These are phyloP conservation scores for Aspergillus terreus DNA, from an alignment of 2,329 filamentous ascomycete genomes.

Conservation along the genomic window DNA sequence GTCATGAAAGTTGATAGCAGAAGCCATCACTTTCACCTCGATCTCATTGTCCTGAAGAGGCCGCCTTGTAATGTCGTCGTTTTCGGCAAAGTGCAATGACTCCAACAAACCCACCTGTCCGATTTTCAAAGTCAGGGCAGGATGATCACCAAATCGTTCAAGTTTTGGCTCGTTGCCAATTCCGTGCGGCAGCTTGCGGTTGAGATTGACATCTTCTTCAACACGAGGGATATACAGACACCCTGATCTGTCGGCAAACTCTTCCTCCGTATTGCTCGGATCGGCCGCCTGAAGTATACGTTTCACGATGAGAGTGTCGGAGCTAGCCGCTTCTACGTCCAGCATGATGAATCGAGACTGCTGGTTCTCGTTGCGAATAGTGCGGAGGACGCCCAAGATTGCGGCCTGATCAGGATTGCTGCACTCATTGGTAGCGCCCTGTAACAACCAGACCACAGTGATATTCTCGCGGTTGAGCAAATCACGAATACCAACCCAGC, in stretches of 20 bases:
- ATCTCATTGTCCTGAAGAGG: not conserved
- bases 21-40: constrained; percentile 3
- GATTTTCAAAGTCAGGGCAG: constrained; percentile 1
- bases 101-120: constrained; percentile 1
- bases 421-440: not conserved
- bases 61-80: not conserved
- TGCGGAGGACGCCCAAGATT: not conserved
- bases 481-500: not conserved
- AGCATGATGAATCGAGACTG: not conserved
- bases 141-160: not conserved
- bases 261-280: not conserved
- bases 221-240: constrained; percentile 3
- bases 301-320: not conserved
- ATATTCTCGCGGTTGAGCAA: not conserved
- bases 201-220: not conserved
- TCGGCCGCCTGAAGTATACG: not conserved
- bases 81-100: constrained; percentile 1
- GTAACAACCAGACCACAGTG: not conserved
- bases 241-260: not conserved
- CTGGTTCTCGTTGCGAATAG: constrained; percentile 1
- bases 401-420: not conserved
- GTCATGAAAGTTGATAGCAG: constrained; percentile 2
- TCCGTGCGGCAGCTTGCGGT: constrained; percentile 1
- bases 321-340: not conserved
- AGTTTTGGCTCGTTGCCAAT: not conserved